A percentile compares a stretch with the other conserved stretches of the same genome.
These are phyloP conservation scores for Saturnispora halmiae DNA, from an alignment of 805 yeast species.

Conservation along the genomic window DNA sequence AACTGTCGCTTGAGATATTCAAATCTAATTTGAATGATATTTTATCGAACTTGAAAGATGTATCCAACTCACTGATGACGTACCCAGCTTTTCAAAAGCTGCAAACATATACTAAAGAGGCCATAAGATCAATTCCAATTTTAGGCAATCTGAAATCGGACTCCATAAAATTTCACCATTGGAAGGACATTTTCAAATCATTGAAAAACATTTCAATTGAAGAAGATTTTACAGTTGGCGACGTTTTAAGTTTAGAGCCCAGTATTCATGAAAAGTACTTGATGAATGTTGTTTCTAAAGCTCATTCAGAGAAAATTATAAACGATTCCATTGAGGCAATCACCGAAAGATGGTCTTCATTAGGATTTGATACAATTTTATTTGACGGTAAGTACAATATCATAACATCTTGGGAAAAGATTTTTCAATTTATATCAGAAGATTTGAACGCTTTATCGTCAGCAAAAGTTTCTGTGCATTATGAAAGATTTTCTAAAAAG, in stretches of 20 bases:
- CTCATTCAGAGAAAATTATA: conserved; percentile 62
- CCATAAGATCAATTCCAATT: conserved; percentile 31
- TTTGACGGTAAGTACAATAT: conserved; percentile 45
- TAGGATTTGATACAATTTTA: conserved; percentile 43
- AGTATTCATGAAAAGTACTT: conserved; percentile 36
- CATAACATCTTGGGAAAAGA: conserved; percentile 56
- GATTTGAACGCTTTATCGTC: conserved; percentile 55
- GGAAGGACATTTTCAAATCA: conserved; percentile 41
- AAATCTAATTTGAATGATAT: conserved; percentile 44
- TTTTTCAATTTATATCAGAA: conserved; percentile 50
- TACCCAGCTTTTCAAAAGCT: conserved; percentile 60
- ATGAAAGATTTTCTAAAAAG: conserved; percentile 49
- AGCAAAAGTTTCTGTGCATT: conserved; percentile 64
- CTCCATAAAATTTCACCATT: conserved; percentile 55
- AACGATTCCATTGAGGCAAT: conserved; percentile 48
- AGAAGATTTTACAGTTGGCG: conserved; percentile 38
- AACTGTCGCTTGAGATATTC: conserved; percentile 36
- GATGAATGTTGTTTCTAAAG: conserved; percentile 45
- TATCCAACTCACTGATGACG: conserved; percentile 54
- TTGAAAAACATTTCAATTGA: conserved; percentile 16
- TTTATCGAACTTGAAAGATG: conserved; percentile 34
- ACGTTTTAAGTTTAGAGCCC: conserved; percentile 53
- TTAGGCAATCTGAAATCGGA: conserved; percentile 44
- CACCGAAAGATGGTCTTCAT: conserved; percentile 45
- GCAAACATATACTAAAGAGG: conserved; percentile 35